Conservation (phyloP, 1,284 basidiomycete genomes). For the Ceratobasidium theobromae region DNA sequence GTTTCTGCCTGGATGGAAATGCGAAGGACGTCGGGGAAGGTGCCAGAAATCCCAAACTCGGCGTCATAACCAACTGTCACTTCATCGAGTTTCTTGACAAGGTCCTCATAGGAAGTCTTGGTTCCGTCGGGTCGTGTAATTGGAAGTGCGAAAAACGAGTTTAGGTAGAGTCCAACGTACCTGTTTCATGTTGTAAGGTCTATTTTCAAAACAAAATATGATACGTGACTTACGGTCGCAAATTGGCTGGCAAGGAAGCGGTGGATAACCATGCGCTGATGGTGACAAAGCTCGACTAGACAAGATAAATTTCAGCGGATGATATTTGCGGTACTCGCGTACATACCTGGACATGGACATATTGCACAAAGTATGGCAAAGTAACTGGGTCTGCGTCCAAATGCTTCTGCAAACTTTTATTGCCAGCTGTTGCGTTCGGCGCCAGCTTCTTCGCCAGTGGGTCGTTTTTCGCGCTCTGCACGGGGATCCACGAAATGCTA, state of each 20-base stretch:
- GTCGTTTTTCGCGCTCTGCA: conserved; percentile 75
- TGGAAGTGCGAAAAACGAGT: conserved; percentile 88
- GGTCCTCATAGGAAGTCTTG: conserved; percentile 80
- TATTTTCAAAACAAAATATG: not conserved
- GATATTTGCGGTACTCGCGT: not conserved
- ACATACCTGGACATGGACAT: conserved; percentile 78
- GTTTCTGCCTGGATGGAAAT: conserved; percentile 85
- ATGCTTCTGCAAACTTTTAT: conserved; percentile 58
- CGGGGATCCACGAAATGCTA: conserved; percentile 93
- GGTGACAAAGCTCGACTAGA: conserved; percentile 87
- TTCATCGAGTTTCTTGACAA: conserved; percentile 86
- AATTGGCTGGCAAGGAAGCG: conserved; percentile 63
- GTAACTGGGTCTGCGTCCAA: conserved; percentile 68
- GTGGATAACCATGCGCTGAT: conserved; percentile 81
- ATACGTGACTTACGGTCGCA: conserved; percentile 67
- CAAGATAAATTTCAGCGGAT: conserved; percentile 13
- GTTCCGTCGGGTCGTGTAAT: conserved; percentile 73
- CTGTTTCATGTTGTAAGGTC: conserved; percentile 45
- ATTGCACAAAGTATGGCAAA: conserved; percentile 90
- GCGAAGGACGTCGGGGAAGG: conserved; percentile 75
- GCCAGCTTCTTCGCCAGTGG: conserved; percentile 38
- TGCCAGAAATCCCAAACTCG: conserved; percentile 65
- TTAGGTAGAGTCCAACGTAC: conserved; percentile 80
- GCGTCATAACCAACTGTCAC: conserved; percentile 89
- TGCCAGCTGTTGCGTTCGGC: conserved; percentile 37